Evolutionary conservation across 208 protist genomes (phyloP).

Genomic region (Herpetomonas samuelpessoai): DNA sequence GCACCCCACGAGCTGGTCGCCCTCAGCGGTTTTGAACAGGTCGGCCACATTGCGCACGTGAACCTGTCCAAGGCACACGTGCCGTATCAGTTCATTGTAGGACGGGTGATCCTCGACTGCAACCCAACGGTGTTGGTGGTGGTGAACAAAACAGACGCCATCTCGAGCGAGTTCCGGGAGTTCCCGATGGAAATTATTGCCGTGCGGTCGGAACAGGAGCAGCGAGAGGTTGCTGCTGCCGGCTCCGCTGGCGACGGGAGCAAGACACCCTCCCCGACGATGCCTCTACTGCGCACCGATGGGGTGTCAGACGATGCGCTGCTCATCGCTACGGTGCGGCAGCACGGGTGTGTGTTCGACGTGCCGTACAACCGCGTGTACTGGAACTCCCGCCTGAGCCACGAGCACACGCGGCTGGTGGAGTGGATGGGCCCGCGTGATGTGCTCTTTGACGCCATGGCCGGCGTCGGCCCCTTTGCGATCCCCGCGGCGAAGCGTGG

Average conservation of each 20-base stretch:
- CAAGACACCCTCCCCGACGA: neutral
- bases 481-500: slow-evolving; percentile 91
- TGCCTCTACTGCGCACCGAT: too few relatives aligned
- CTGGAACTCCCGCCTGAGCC: slow-evolving; percentile 96
- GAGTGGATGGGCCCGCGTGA: slow-evolving; percentile 63
- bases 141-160: slow-evolving; percentile 96
- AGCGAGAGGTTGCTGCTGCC: slow-evolving; percentile 25
- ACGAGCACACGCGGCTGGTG: slow-evolving; percentile 94
- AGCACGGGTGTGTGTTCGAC: slow-evolving; percentile 92
- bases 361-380: slow-evolving; percentile 98
- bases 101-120: slow-evolving; percentile 95
- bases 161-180: slow-evolving; percentile 95
- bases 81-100: slow-evolving; percentile 92
- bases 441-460: slow-evolving; percentile 95
- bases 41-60: slow-evolving; percentile 97
- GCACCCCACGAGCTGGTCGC: slow-evolving; percentile 23
- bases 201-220: slow-evolving; percentile 37
- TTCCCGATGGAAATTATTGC: slow-evolving; percentile 97
- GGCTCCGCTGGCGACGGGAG: slow-evolving; percentile 13
- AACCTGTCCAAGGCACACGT: slow-evolving; percentile 94
- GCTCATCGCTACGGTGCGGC: slow-evolving; percentile 77
- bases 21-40: slow-evolving; percentile 84
- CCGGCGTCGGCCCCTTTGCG: slow-evolving; percentile 97
- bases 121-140: slow-evolving; percentile 93
- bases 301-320: slow-evolving; percentile 33